These are phyloP conservation scores for Sanghuangporus baumii DNA, from an alignment of 1,284 basidiomycete genomes.

Conservation along the genomic window DNA sequence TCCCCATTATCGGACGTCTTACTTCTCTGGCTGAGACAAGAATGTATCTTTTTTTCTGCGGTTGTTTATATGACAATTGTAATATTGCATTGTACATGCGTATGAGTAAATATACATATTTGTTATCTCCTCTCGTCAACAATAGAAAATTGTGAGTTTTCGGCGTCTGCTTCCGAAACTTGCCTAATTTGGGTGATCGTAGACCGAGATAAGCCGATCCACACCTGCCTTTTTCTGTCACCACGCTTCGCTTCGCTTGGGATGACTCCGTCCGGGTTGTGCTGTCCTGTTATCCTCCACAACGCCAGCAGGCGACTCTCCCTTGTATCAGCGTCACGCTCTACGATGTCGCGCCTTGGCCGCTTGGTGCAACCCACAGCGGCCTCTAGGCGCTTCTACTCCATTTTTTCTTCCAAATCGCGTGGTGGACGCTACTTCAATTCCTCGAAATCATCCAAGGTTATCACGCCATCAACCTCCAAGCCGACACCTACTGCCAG, in stretches of 20 bases:
- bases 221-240: not conserved
- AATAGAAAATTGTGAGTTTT: not conserved
- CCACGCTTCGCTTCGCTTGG: not conserved
- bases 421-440: slow-evolving; percentile 72
- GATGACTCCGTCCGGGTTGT: not conserved
- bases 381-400: slow-evolving; percentile 54
- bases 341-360: slow-evolving; percentile 37
- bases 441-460: slow-evolving; percentile 59
- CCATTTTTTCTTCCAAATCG: slow-evolving; percentile 71
- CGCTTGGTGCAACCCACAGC: slow-evolving; percentile 45
- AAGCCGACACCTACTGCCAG: slow-evolving; percentile 24
- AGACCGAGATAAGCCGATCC: not conserved
- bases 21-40: too few species aligned
- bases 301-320: not conserved
- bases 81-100: too few species aligned
- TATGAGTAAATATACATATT: too few species aligned
- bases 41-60: too few species aligned
- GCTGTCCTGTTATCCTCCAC: not conserved
- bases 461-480: slow-evolving; percentile 33
- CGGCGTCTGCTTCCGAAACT: not conserved
- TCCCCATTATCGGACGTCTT: too few species aligned
- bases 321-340: not conserved
- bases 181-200: not conserved
- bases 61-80: too few species aligned
- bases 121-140: not conserved